phyloP scores from a whole-genome alignment of 495 filamentous ascomycete genomes.

The Massariosphaeria phaeospora region DNA sequence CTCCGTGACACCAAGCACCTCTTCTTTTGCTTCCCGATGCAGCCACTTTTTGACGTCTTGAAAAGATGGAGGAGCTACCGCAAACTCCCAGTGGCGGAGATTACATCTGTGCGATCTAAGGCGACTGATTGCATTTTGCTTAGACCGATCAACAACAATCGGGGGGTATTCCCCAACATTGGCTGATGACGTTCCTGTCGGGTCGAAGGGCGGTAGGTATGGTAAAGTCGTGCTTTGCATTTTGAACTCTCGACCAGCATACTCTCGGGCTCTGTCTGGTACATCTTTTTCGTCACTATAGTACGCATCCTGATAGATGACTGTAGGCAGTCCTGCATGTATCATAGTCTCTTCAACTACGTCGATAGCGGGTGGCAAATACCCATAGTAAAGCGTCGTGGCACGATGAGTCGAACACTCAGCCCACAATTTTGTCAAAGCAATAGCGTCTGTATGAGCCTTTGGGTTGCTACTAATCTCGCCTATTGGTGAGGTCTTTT shows the following conservation, averaged over 20 bases:
- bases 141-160: constrained; percentile 45
- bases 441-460: constrained; percentile 11
- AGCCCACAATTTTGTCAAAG: constrained; percentile 2
- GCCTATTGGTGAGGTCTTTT: constrained; percentile 15
- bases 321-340: constrained; percentile 42
- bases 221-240: constrained; percentile 68
- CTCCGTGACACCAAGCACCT: no score
- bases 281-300: constrained; percentile 87
- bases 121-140: constrained; percentile 49
- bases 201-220: constrained; percentile 75
- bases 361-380: constrained; percentile 35
- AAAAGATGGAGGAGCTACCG: constrained; percentile 60
- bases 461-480: constrained; percentile 5
- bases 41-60: constrained; percentile 70
- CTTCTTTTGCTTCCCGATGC: constrained; percentile 23
- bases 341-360: constrained; percentile 38
- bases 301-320: constrained; percentile 80
- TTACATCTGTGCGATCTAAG: constrained; percentile 50
- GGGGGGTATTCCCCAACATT: constrained; percentile 51
- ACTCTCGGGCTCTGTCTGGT: constrained; percentile 71
- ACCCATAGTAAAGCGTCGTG: constrained; percentile 35
- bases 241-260: constrained; percentile 83
- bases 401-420: not conserved
- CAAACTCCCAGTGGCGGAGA: constrained; percentile 62
- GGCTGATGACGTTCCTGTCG: constrained; percentile 52